Evolutionary conservation across 73 alveolate species (phyloP), one percentile per base, ranked within the genome.

Genomic region (Paramecium octaurelia): DNA sequence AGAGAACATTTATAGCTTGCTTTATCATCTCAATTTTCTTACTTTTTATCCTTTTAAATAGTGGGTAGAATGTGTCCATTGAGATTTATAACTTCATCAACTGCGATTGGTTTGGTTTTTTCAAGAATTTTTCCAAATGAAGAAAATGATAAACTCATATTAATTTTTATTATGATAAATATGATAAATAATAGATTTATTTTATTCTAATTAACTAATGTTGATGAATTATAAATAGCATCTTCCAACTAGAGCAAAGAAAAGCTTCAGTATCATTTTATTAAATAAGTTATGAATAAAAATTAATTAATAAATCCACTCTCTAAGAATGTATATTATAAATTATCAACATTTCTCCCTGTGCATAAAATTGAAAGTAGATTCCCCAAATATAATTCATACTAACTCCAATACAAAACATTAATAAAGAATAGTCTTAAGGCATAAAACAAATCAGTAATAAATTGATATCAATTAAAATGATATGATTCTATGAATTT

Each of bases 71-170:
- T 73, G 10, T 73, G 59, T 16, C 59, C 87, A 35, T 80, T 35
- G 3, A 80, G 48, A 43, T 80, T 23, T 23, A 80, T 80, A 5
- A 80, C 46, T 42, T 80, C 48, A 48, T 80, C 75, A 43, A 80
- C 57, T 80, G 91, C 64, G 6, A 80, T 46, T 11, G 91, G 91
- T 42, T 80, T 23, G 14, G 91, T 24, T 80, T 80, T 80, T 48
- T 80, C 91, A 31, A 80, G 75, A 46, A 24, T 80, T 48, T 46
- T 80, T 27, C 91, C 91, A 80, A 43, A 80, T 6, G 46, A 44
- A 31, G 91, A 80, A 43, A 80, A 80, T 21, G 50, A 24, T 6
- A 80, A 80, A 64, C 84, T 64, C 84, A 64, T 64, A 54, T 54
- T 64, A 64, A 64, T 31, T 64, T 64, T 64, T 64, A 64, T 64